Conservation (phyloP, 345 rosid species). For the Acer negundo region DNA sequence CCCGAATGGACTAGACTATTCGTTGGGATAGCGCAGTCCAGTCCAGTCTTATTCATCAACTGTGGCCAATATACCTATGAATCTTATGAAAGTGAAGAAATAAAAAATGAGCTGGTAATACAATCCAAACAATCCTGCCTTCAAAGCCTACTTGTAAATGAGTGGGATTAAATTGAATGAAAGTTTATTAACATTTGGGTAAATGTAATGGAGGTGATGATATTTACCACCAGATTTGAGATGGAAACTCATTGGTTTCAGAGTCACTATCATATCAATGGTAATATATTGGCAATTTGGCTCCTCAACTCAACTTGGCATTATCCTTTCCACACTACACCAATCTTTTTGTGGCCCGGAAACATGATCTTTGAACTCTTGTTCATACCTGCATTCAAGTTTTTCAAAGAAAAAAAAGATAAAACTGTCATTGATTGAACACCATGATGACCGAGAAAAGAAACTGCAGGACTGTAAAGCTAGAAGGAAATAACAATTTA, state of each 20-base stretch:
- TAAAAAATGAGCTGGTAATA: too few species aligned
- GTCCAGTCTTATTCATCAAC: neutral
- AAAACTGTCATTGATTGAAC: neutral
- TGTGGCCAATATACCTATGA: neutral
- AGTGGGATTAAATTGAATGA: neutral
- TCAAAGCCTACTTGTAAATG: neutral
- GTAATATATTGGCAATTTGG: neutral
- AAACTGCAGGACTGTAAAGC: neutral
- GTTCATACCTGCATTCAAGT: constrained; percentile 1
- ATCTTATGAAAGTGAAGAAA: neutral
- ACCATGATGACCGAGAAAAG: neutral
- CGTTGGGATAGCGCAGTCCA: neutral
- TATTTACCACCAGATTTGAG: constrained; percentile 2
- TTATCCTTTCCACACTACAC: neutral
- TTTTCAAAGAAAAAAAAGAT: neutral
- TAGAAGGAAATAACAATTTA: neutral
- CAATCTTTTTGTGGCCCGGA: neutral
- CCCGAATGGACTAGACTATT: neutral
- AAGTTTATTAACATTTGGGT: neutral
- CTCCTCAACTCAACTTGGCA: constrained; percentile 1
- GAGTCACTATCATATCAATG: neutral
- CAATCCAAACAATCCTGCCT: neutral
- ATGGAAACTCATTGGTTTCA: neutral
- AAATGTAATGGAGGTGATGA: constrained; percentile 2
- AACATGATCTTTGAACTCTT: neutral